A percentile compares a stretch with the other conserved stretches of the same genome.
These are phyloP conservation scores for Cadophora luteo-olivacea DNA, from an alignment of 2,329 filamentous ascomycete species.

Conservation along the genomic window DNA sequence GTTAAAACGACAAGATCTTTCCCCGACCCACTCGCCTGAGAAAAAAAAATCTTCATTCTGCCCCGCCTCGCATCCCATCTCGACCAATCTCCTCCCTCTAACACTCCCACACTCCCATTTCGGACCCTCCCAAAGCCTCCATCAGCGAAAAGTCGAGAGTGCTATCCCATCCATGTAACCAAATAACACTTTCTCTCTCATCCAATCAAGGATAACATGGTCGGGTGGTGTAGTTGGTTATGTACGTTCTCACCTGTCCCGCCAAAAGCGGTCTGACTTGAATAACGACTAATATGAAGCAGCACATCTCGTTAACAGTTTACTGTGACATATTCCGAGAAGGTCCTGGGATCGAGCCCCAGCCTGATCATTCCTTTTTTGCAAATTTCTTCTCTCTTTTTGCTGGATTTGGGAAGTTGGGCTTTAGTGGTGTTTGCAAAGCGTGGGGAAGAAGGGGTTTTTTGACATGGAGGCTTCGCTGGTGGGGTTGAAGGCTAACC, in stretches of 20 bases:
- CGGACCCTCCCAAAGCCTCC: too few relatives aligned
- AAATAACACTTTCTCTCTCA: not conserved
- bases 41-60: not conserved
- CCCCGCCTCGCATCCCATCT: not conserved
- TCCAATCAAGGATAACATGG: slow-evolving; percentile 7
- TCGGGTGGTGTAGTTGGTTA: slow-evolving; percentile 22
- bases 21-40: not conserved
- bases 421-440: too few relatives aligned
- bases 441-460: too few relatives aligned
- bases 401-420: not conserved
- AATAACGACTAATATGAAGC: not conserved
- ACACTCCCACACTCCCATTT: not conserved
- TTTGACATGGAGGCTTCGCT: too few relatives aligned
- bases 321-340: slow-evolving; percentile 18
- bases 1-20: not conserved
- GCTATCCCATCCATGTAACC: not conserved
- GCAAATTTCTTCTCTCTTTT: not conserved
- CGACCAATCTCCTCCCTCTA: not conserved
- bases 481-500: too few relatives aligned
- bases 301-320: slow-evolving; percentile 21
- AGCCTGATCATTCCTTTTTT: slow-evolving; percentile 16
- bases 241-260: not conserved
- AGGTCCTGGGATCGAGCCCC: slow-evolving; percentile 22
- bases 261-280: not conserved
- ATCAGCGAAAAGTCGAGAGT: not conserved